Evolutionary conservation across 208 protist genomes (phyloP), one percentile per base, ranked within the genome.

Genomic region (Porcisia hertigi): DNA sequence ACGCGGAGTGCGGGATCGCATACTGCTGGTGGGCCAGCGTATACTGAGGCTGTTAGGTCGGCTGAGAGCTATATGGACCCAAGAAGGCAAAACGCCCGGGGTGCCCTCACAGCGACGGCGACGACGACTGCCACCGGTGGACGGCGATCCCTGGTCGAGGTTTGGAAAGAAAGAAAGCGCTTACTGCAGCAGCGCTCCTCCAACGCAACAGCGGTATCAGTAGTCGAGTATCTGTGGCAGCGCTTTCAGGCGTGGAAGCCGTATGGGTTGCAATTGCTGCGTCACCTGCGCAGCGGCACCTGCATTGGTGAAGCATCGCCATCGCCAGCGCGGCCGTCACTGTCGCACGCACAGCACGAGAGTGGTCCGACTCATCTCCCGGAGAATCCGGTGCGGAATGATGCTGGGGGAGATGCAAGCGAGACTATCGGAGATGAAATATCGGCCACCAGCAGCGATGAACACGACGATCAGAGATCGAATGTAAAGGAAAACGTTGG

Each of bases 171-270:
- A n/a, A 71, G 72, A 16, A 73, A 58, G 30, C 83, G 81, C n/a
- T 75, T 86, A 62, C 59, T 88, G 43, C 67, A 71, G 34, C 83
- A 84, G 11, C 71, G 71, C 25, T 9, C 52, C 23, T 20, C 71
- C 43, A 93, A 93, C 73, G 79, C 86, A 39, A 92, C 85, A 36
- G 82, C 85, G 14, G 67, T 73, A 60, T 76, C 82, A 0, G 82
- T 93, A 23, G 69, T 91, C 65, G 79, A 77, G 64, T 93, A 91
- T 72, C 70, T 93, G 66, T 76, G 76, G 43, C 69, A 63, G 18
- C 60, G 80, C 11, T 90, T 90, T 59, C 74, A 87, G 36, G 57
- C 39, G 3, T 82, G 78, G 78, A 66, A 64, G 66, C 81, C 63
- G 43, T 79, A 54, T 71, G 59, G 43, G n/a, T 18, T 49, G 20